These are phyloP conservation scores for Calcarisporium arbuscula DNA, from an alignment of 2,329 filamentous ascomycete species.

Conservation along the genomic window DNA sequence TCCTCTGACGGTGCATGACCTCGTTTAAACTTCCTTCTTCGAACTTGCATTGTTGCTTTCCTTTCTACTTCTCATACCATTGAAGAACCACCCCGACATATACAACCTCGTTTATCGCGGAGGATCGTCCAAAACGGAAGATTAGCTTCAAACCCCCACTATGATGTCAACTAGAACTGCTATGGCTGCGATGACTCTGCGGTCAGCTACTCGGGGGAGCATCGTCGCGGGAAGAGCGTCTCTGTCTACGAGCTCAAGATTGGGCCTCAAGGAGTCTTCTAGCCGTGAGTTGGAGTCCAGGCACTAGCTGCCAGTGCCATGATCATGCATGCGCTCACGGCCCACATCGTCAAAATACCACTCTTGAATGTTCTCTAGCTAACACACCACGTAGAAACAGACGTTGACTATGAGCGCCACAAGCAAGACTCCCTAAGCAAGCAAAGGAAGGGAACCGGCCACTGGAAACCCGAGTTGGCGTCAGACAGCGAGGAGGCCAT, in stretches of 20 bases:
- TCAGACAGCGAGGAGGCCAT: conserved; percentile 74
- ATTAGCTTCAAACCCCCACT: neutral
- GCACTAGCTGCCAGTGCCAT: no score
- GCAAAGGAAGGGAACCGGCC: conserved; percentile 60
- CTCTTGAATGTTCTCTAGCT: neutral
- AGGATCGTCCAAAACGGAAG: neutral
- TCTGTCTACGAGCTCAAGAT: conserved; percentile 20
- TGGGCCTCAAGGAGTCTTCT: conserved; percentile 31
- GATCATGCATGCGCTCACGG: no score
- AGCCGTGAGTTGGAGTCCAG: conserved; percentile 27
- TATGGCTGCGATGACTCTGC: no score
- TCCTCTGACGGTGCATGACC: neutral
- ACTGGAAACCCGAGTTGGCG: conserved; percentile 74
- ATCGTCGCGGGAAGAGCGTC: no score
- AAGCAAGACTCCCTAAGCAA: conserved; percentile 58
- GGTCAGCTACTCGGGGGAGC: no score
- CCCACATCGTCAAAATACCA: no score
- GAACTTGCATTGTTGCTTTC: neutral
- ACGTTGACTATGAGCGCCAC: conserved; percentile 46
- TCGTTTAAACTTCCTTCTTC: neutral
- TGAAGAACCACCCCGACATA: no score
- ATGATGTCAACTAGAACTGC: conserved; percentile 27
- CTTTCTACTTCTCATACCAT: neutral
- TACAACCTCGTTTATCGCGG: no score
- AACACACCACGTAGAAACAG: conserved; percentile 19